Evolutionary conservation across 225 moss, liverwort and hornwort genomes (phyloP).

Genomic region (Polytrichum formosum): DNA sequence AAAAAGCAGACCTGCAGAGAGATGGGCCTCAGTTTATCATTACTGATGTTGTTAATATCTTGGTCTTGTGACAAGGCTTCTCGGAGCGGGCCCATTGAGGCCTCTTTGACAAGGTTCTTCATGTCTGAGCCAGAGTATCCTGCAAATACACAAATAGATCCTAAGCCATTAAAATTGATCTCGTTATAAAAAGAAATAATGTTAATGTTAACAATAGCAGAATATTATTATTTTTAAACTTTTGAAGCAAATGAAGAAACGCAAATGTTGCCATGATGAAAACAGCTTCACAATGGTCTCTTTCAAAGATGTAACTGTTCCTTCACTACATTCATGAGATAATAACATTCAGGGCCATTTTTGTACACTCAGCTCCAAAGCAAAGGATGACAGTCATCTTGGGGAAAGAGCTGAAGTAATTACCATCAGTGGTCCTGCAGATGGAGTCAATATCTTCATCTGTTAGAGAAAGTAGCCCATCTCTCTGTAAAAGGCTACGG

Average conservation of each 20-base stretch:
- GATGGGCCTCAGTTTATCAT: constrained; percentile 86
- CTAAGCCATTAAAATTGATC: constrained; percentile 2
- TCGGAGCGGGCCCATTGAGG: constrained; percentile 96
- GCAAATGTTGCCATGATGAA: too few relatives aligned
- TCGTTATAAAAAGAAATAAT: too few relatives aligned
- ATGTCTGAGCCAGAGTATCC: constrained; percentile 99
- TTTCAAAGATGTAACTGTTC: too few relatives aligned
- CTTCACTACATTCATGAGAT: too few relatives aligned
- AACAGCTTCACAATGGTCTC: too few relatives aligned
- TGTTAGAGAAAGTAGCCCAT: constrained; percentile 79
- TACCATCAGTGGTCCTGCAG: constrained; percentile 86
- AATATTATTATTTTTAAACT: too few relatives aligned
- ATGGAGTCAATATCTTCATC: constrained; percentile 73
- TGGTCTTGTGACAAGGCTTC: constrained; percentile 83
- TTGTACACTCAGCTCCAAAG: background rate
- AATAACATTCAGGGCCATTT: too few relatives aligned
- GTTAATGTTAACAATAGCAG: too few relatives aligned
- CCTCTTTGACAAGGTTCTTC: constrained; percentile 98
- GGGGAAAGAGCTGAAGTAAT: background rate
- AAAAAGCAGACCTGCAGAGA: constrained; percentile 54
- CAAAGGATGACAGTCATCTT: background rate
- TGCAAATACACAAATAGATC: constrained; percentile 23
- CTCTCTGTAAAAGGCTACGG: constrained; percentile 78
- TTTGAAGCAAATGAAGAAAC: too few relatives aligned
- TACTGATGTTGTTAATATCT: constrained; percentile 81